Evolutionary conservation across 2,329 filamentous ascomycete genomes (phyloP).

Genomic region (Monosporascus sp.): DNA sequence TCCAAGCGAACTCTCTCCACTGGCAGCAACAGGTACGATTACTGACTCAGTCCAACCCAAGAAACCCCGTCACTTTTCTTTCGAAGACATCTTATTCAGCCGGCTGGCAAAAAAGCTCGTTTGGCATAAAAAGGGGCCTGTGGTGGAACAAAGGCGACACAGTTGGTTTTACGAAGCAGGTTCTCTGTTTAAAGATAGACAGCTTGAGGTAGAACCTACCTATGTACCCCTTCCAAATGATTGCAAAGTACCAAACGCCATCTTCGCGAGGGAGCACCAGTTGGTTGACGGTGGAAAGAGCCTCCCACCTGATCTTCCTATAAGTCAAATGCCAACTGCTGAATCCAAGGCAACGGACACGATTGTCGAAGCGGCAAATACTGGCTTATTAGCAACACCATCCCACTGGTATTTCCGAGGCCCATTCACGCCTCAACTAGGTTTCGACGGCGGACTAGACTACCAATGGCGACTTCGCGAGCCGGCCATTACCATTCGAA

Average conservation of each 20-base stretch:
- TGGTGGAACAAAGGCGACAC: slow-evolving; percentile 17
- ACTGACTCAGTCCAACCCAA: slow-evolving; percentile 9
- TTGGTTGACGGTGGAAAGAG: slow-evolving; percentile 27
- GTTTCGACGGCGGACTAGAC: slow-evolving; percentile 40
- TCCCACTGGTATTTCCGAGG: slow-evolving; percentile 30
- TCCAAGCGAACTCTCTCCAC: slow-evolving; percentile 11
- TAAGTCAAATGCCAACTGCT: slow-evolving; percentile 34
- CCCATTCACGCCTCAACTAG: slow-evolving; percentile 39
- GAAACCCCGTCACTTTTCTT: slow-evolving; percentile 14
- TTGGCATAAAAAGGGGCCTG: slow-evolving; percentile 11
- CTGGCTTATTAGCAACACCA: slow-evolving; percentile 19
- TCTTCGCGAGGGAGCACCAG: slow-evolving; percentile 38
- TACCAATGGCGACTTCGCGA: slow-evolving; percentile 29
- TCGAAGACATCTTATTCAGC: slow-evolving; percentile 16
- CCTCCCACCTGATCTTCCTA: slow-evolving; percentile 27
- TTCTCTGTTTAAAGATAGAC: slow-evolving; percentile 12
- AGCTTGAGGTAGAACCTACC: slow-evolving; percentile 2
- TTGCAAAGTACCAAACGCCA: slow-evolving; percentile 35
- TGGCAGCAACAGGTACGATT: slow-evolving; percentile 14
- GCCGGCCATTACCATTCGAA: slow-evolving; percentile 9
- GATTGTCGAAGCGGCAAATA: slow-evolving; percentile 21
- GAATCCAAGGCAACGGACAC: slow-evolving; percentile 35
- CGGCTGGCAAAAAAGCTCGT: slow-evolving; percentile 13
- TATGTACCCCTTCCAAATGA: slow-evolving; percentile 28
- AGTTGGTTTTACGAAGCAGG: slow-evolving; percentile 23